Evolutionary conservation across 2,329 filamentous ascomycete species (phyloP).

Genomic region (Penicillium fuscoglaucum): DNA sequence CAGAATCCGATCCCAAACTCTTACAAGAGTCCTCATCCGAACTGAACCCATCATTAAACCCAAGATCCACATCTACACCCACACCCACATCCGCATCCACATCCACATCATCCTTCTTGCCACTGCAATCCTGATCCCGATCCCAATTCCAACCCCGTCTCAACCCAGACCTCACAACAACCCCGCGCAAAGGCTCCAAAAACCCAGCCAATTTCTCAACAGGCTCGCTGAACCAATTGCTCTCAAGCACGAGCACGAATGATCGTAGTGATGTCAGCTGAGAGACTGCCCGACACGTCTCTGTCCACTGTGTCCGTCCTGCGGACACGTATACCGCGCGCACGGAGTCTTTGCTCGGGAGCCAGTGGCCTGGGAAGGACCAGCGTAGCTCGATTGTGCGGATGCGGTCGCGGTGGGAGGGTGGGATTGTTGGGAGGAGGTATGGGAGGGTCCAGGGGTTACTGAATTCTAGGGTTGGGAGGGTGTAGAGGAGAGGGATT

Average conservation of each 20-base stretch:
- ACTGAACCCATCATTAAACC: neutral
- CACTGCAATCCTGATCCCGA: no score
- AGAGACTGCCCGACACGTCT: conserved; percentile 35
- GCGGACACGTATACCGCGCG: conserved; percentile 41
- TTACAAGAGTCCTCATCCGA: conserved; percentile 12
- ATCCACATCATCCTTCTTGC: neutral
- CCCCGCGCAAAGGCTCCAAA: conserved; percentile 35
- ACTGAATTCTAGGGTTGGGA: conserved; percentile 42
- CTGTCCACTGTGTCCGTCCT: conserved; percentile 39
- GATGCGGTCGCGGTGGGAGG: conserved; percentile 32
- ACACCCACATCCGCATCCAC: no score
- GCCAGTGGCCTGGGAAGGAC: conserved; percentile 44
- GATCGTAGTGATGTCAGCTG: conserved; percentile 29
- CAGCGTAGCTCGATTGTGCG: conserved; percentile 40
- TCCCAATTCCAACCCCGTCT: neutral
- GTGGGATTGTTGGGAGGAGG: conserved; percentile 36
- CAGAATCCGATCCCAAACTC: conserved; percentile 1
- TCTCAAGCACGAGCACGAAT: conserved; percentile 35
- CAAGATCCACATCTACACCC: neutral
- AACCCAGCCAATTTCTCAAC: conserved; percentile 39
- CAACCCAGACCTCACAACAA: conserved; percentile 20
- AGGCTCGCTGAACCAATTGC: conserved; percentile 41
- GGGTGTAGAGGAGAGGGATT: conserved; percentile 37
- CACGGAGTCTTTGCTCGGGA: conserved; percentile 43
- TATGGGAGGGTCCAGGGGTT: conserved; percentile 44